Conservation (phyloP, 768 basidiomycete species). For the Mycena rosella region DNA sequence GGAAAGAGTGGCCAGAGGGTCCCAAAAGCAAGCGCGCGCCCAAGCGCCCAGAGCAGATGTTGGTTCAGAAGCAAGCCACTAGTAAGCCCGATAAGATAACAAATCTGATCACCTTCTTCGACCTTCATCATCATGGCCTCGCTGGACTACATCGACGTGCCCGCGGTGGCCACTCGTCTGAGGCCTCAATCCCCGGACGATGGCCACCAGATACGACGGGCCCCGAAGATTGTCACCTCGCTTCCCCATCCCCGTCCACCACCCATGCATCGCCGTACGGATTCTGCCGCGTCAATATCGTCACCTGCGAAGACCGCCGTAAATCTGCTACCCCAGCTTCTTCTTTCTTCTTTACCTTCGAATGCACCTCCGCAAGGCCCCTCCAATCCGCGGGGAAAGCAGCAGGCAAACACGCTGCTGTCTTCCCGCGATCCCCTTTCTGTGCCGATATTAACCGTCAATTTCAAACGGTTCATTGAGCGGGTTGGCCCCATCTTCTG, state of each 20-base stretch:
- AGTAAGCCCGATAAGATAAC: conserved; percentile 1
- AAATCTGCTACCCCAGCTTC: conserved; percentile 55
- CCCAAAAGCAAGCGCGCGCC: too few relatives aligned
- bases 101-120: not conserved
- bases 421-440: conserved; percentile 79
- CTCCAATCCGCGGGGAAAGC: conserved; percentile 34
- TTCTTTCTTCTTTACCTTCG: conserved; percentile 48
- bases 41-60: too few relatives aligned
- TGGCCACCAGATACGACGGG: conserved; percentile 49
- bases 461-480: conserved; percentile 86
- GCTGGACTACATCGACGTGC: conserved; percentile 63
- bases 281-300: conserved; percentile 37
- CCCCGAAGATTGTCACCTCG: conserved; percentile 56
- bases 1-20: too few relatives aligned
- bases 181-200: conserved; percentile 36
- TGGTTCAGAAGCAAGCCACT: not conserved
- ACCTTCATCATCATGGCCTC: conserved; percentile 57
- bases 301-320: conserved; percentile 46
- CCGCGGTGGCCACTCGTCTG: conserved; percentile 57
- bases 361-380: conserved; percentile 32
- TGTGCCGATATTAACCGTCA: conserved; percentile 79
- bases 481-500: conserved; percentile 87
- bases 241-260: conserved; percentile 57
- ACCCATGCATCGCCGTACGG: conserved; percentile 43
- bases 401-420: conserved; percentile 55